Conservation (phyloP, 768 basidiomycete species). For the Mycena venus region DNA sequence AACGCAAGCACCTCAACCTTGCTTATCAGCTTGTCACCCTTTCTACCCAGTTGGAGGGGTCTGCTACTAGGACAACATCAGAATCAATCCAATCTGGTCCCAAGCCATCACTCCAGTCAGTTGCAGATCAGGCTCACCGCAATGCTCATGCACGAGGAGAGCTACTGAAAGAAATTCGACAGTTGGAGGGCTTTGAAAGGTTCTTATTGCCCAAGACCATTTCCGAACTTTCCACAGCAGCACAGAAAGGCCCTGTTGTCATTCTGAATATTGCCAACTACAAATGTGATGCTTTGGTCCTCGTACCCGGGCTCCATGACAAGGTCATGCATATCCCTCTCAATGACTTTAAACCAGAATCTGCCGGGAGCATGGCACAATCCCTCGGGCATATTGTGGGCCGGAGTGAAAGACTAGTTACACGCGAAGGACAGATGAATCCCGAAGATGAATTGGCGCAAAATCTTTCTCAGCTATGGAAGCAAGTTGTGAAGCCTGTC, state of each 20-base stretch:
- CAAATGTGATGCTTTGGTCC: too few relatives aligned
- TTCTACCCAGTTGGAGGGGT: too few relatives aligned
- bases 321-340: neutral
- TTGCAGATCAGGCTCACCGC: neutral
- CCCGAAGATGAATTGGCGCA: neutral
- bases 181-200: neutral
- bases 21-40: too few relatives aligned
- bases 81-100: neutral
- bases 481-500: neutral
- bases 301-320: too few relatives aligned
- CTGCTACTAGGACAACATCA: too few relatives aligned
- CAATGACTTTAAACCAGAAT: neutral
- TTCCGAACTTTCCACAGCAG: neutral
- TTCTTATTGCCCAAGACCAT: constrained; percentile 35
- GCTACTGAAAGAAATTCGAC: neutral
- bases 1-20: too few relatives aligned
- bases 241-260: neutral
- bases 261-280: neutral
- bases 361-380: neutral
- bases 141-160: neutral
- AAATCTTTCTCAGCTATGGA: neutral
- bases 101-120: neutral
- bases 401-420: neutral
- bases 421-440: neutral
- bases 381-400: neutral